These are phyloP conservation scores for Mrakiaceae sp. DNA, from an alignment of 1,284 basidiomycete species.

Conservation along the genomic window DNA sequence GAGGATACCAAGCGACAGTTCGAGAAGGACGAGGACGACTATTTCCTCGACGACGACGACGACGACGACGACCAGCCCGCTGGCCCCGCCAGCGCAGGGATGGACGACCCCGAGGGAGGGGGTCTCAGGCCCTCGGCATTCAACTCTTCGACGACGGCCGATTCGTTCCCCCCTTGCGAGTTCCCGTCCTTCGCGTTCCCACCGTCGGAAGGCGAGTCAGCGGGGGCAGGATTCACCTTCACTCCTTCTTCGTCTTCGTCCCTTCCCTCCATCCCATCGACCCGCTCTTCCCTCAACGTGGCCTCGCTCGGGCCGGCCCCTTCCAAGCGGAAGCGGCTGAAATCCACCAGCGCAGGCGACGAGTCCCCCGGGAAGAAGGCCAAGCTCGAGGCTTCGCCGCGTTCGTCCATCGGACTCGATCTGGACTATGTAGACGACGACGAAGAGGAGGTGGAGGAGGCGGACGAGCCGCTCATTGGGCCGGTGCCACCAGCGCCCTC, in stretches of 20 bases:
- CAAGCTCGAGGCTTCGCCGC: too few species aligned
- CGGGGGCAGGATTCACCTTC: too few species aligned
- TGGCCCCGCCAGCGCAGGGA: neutral
- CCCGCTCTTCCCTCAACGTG: slow-evolving; percentile 3
- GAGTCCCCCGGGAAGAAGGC: too few species aligned
- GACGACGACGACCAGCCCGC: slow-evolving; percentile 33
- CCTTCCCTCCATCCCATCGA: neutral
- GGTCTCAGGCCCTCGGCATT: neutral
- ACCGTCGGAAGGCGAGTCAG: too few species aligned
- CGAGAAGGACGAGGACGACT: slow-evolving; percentile 63
- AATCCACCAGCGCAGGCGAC: neutral
- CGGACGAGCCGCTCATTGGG: too few species aligned
- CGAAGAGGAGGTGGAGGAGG: too few species aligned
- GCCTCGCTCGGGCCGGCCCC: slow-evolving; percentile 1
- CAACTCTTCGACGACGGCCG: neutral
- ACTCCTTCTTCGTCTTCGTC: too few species aligned
- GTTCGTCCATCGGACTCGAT: too few species aligned
- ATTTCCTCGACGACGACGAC: slow-evolving; percentile 73
- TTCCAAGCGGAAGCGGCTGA: slow-evolving; percentile 11
- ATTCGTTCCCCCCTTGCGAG: too few species aligned
- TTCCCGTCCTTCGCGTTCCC: too few species aligned
- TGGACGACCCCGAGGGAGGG: neutral
- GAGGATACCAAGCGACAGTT: slow-evolving; percentile 34
- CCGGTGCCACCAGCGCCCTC: too few species aligned
- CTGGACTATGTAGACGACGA: too few species aligned